Evolutionary conservation across 495 filamentous ascomycete species (phyloP).

Genomic region (Margaritispora aquatica): DNA sequence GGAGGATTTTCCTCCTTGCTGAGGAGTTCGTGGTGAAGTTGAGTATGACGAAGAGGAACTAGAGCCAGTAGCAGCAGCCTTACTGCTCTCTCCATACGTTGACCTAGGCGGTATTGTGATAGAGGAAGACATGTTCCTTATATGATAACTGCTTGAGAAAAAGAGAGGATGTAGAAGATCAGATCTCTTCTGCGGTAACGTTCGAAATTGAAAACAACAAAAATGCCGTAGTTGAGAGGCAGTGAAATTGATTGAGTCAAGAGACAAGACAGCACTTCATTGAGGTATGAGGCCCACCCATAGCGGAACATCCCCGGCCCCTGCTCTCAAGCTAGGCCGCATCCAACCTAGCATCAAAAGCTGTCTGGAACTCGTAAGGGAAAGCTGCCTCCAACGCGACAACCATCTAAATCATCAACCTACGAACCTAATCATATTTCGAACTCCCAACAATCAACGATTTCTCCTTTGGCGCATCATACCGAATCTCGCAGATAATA

Average conservation of each 20-base stretch:
- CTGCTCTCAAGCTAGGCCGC: background rate
- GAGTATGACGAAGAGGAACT: conserved; percentile 48
- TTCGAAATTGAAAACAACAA: background rate
- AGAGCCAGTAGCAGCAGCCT: conserved; percentile 30
- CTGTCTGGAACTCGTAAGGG: conserved; percentile 10
- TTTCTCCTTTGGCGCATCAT: conserved; percentile 1
- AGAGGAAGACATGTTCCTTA: conserved; percentile 40
- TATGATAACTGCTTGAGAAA: background rate
- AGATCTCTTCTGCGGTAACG: background rate
- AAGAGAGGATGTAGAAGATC: background rate
- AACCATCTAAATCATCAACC: background rate
- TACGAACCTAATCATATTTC: background rate
- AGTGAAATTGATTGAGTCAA: background rate
- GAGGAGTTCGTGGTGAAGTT: conserved; percentile 42
- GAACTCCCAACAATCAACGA: background rate
- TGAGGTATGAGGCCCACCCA: background rate
- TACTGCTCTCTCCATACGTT: conserved; percentile 30
- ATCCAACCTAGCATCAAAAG: background rate
- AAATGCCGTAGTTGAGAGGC: background rate
- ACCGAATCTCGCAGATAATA: background rate
- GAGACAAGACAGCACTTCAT: background rate
- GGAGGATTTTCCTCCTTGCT: conserved; percentile 15
- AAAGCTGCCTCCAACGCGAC: conserved; percentile 19
- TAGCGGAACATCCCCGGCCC: background rate
- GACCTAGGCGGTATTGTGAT: conserved; percentile 45